These are phyloP conservation scores for Orbilia ellipsospora DNA, from an alignment of 2,329 filamentous ascomycete species.

Conservation along the genomic window DNA sequence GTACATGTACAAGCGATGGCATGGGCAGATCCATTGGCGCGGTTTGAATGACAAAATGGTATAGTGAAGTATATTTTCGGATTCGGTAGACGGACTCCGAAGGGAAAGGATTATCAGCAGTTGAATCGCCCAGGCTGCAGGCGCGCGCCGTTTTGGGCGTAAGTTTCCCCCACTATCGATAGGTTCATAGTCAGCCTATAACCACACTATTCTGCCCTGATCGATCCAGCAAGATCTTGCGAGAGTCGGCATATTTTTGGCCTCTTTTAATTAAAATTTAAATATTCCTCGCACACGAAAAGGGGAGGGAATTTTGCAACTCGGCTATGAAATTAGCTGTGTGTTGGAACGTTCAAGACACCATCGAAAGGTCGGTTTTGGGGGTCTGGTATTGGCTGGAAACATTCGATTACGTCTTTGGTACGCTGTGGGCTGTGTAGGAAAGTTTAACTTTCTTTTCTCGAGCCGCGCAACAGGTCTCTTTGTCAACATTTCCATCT, in stretches of 20 bases:
- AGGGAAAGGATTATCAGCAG: too few relatives aligned
- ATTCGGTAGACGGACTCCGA: too few relatives aligned
- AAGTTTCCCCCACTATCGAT: slow-evolving; percentile 33
- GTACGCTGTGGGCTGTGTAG: slow-evolving; percentile 32
- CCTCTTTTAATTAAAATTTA: slow-evolving; percentile 3
- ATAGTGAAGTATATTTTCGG: too few relatives aligned
- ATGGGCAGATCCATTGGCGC: too few relatives aligned
- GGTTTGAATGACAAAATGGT: too few relatives aligned
- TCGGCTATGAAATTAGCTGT: not conserved
- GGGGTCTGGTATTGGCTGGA: slow-evolving; percentile 25
- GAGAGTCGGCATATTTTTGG: slow-evolving; percentile 20
- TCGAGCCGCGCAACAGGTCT: not conserved
- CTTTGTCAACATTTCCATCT: not conserved
- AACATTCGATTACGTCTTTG: slow-evolving; percentile 37
- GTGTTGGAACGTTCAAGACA: not conserved
- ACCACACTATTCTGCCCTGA: slow-evolving; percentile 19
- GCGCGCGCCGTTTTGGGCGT: not conserved
- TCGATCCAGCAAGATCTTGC: slow-evolving; percentile 1
- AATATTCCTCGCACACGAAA: too few relatives aligned
- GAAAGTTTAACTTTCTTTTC: slow-evolving; percentile 16
- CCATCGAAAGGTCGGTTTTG: not conserved
- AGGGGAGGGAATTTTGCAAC: too few relatives aligned
- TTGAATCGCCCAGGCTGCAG: too few relatives aligned
- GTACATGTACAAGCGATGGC: too few relatives aligned
- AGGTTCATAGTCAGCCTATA: slow-evolving; percentile 17